Evolutionary conservation across 164 flowering plant species (phyloP).

Genomic region (Annona cherimola): DNA sequence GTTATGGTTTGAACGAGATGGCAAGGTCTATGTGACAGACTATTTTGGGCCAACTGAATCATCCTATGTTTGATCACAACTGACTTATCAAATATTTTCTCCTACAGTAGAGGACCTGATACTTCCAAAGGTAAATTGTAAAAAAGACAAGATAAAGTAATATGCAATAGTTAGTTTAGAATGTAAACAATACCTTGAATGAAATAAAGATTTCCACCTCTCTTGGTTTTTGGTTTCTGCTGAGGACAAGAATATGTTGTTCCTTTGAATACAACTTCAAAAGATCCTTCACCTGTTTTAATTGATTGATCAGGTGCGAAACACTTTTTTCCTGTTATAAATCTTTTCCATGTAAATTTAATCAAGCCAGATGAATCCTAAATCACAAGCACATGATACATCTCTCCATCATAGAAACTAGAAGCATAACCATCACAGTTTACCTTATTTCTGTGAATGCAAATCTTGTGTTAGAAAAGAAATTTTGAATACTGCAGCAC

Average conservation of each 20-base stretch:
- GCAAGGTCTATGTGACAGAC: background rate
- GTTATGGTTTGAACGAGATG: background rate
- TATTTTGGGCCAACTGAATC: background rate
- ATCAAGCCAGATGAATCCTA: background rate
- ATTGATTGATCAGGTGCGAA: background rate
- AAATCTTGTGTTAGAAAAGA: too few relatives aligned
- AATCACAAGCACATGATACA: background rate
- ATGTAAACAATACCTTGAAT: slow-evolving; percentile 54
- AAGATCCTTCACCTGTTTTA: slow-evolving; percentile 49
- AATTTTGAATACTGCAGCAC: too few relatives aligned
- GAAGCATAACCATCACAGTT: too few relatives aligned
- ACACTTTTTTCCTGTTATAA: background rate
- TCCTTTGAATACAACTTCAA: slow-evolving; percentile 53
- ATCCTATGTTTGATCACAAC: background rate
- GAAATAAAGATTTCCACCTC: slow-evolving; percentile 54
- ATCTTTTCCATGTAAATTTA: background rate
- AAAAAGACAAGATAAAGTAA: background rate
- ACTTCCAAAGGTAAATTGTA: background rate
- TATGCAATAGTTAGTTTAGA: background rate
- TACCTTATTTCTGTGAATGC: too few relatives aligned
- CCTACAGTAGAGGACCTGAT: background rate
- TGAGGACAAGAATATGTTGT: slow-evolving; percentile 56
- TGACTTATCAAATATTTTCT: background rate
- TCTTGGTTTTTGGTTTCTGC: slow-evolving; percentile 19
- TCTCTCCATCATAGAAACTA: too few relatives aligned